These are phyloP conservation scores for Neurospora sp. DNA, from an alignment of 495 filamentous ascomycete genomes.

Conservation along the genomic window DNA sequence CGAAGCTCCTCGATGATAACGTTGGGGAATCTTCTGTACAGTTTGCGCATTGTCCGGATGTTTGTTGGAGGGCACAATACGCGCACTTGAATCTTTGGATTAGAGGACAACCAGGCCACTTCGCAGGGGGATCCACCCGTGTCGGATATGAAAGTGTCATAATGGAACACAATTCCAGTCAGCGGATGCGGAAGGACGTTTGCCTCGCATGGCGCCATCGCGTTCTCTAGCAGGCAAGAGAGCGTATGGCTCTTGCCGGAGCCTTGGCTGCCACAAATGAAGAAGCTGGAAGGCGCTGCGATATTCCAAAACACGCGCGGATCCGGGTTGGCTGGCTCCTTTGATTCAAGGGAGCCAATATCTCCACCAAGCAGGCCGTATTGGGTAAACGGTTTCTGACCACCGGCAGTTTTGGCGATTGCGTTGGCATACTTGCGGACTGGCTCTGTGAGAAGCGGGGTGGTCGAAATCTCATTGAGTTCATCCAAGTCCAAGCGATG, in stretches of 20 bases:
- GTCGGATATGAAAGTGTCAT: slow-evolving; percentile 50
- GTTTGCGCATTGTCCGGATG: slow-evolving; percentile 30
- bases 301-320: slow-evolving; percentile 56
- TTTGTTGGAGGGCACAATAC: slow-evolving; percentile 59
- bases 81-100: slow-evolving; percentile 43
- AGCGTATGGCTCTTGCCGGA: slow-evolving; percentile 69
- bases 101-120: slow-evolving; percentile 53
- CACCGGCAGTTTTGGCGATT: not conserved
- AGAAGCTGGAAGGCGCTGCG: slow-evolving; percentile 54
- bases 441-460: slow-evolving; percentile 30
- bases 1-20: slow-evolving; percentile 43
- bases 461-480: slow-evolving; percentile 22
- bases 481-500: slow-evolving; percentile 14
- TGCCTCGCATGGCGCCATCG: slow-evolving; percentile 33
- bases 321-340: slow-evolving; percentile 22
- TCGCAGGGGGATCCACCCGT: slow-evolving; percentile 52
- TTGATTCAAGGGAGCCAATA: slow-evolving; percentile 1
- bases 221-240: slow-evolving; percentile 60
- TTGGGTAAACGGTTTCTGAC: slow-evolving; percentile 22
- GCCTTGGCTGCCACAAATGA: slow-evolving; percentile 71
- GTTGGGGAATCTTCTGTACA: slow-evolving; percentile 33
- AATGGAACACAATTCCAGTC: slow-evolving; percentile 60
- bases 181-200: slow-evolving; percentile 39
- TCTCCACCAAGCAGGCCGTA: slow-evolving; percentile 34
- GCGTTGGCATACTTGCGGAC: slow-evolving; percentile 21